A percentile compares a stretch with the other conserved stretches of the same genome.
phyloP scores from a whole-genome alignment of 2,329 filamentous ascomycete genomes.

The Venturia pyrina region DNA sequence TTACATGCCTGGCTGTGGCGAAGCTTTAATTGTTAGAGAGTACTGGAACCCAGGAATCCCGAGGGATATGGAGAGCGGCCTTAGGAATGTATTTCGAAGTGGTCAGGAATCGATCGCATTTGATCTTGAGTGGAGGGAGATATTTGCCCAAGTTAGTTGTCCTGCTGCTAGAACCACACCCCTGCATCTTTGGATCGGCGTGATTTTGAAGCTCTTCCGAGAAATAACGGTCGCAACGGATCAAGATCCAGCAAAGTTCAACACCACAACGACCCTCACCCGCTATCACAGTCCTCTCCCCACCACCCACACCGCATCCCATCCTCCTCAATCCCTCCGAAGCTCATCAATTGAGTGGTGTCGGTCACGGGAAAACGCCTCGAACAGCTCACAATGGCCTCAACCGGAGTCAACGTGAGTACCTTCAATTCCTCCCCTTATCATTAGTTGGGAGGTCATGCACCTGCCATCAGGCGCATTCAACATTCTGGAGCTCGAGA shows the following conservation, averaged over 20 bases:
- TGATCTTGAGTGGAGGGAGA: neutral
- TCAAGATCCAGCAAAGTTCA: constrained; percentile 1
- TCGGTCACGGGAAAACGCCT: neutral
- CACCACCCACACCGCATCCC: constrained; percentile 15
- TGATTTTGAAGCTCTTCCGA: constrained; percentile 1
- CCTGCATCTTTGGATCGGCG: neutral
- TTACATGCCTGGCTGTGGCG: neutral
- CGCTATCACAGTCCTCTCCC: constrained; percentile 14
- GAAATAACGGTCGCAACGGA: neutral
- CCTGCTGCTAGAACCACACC: neutral
- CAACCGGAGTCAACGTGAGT: constrained; percentile 44
- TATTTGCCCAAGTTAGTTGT: neutral
- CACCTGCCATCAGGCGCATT: neutral
- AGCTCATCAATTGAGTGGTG: constrained; percentile 5
- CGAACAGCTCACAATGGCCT: constrained; percentile 19
- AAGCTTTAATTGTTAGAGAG: neutral
- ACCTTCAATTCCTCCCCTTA: neutral
- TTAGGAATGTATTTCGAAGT: neutral
- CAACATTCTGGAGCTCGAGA: neutral
- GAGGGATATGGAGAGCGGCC: neutral
- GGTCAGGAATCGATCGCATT: neutral
- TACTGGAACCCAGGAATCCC: neutral
- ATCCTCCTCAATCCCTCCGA: constrained; percentile 16
- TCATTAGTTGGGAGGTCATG: neutral
- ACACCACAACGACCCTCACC: constrained; percentile 12